Evolutionary conservation across 2,329 filamentous ascomycete genomes (phyloP).

Genomic region (Chrysosphaeria jannelii): DNA sequence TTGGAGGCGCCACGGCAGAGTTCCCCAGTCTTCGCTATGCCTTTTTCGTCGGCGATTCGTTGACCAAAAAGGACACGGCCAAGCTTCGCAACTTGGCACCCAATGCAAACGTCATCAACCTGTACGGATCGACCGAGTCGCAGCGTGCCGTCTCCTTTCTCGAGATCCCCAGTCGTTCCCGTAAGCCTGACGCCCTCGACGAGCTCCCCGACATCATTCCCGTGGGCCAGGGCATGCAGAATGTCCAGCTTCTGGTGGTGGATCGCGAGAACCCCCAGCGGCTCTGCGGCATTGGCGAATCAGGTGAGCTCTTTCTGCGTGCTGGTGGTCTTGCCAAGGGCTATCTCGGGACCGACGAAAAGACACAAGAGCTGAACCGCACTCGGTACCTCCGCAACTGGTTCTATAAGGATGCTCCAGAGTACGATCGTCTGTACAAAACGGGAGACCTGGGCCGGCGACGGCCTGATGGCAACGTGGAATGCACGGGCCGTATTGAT

Average conservation of each 20-base stretch:
- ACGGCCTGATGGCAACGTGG: slow-evolving; percentile 31
- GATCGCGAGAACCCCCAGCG: slow-evolving; percentile 32
- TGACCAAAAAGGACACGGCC: slow-evolving; percentile 60
- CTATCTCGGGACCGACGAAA: slow-evolving; percentile 16
- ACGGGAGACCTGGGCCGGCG: slow-evolving; percentile 68
- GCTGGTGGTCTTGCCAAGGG: slow-evolving; percentile 54
- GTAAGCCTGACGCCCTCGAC: slow-evolving; percentile 23
- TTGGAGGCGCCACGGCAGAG: slow-evolving; percentile 49
- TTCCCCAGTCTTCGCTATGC: slow-evolving; percentile 51
- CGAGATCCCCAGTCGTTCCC: slow-evolving; percentile 35
- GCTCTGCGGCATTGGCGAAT: slow-evolving; percentile 51
- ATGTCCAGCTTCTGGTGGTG: slow-evolving; percentile 71
- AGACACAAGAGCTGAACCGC: slow-evolving; percentile 28
- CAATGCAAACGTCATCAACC: slow-evolving; percentile 50
- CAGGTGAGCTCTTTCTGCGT: slow-evolving; percentile 59
- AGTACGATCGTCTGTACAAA: slow-evolving; percentile 60
- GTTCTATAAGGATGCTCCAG: slow-evolving; percentile 47
- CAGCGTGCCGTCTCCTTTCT: slow-evolving; percentile 59
- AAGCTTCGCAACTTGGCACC: slow-evolving; percentile 45
- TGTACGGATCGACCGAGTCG: slow-evolving; percentile 76
- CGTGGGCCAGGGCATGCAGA: slow-evolving; percentile 58
- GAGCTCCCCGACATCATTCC: slow-evolving; percentile 37
- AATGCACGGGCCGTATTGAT: slow-evolving; percentile 54
- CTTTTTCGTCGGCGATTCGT: slow-evolving; percentile 76
- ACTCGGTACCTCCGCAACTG: slow-evolving; percentile 63